Conservation (phyloP, 257 asterid genomes). For the Mitragyna speciosa region DNA sequence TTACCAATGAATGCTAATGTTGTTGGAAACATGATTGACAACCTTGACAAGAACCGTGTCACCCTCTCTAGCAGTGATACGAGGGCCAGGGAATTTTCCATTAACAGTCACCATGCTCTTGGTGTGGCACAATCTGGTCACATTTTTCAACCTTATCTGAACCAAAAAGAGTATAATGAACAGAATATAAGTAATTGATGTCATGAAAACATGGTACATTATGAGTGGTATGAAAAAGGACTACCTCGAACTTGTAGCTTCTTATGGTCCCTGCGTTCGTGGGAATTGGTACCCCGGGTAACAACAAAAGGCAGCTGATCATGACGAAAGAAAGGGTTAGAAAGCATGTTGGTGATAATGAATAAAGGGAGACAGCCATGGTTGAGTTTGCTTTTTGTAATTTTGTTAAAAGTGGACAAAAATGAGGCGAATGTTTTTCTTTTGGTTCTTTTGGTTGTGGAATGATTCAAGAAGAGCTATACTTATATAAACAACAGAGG, state of each 20-base stretch:
- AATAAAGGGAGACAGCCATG: constrained; percentile 13
- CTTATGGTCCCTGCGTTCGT: constrained; percentile 20
- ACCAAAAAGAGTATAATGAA: neutral
- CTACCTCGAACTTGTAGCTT: constrained; percentile 17
- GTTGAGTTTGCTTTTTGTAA: neutral
- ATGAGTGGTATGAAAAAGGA: too few species aligned
- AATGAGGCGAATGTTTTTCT: neutral
- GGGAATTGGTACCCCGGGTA: constrained; percentile 8
- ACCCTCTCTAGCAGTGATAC: constrained; percentile 60
- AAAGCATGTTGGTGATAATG: constrained; percentile 12
- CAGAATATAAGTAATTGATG: neutral
- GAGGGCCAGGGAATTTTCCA: constrained; percentile 70
- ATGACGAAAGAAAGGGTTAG: constrained; percentile 9
- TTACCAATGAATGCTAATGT: constrained; percentile 68
- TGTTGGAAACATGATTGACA: constrained; percentile 55
- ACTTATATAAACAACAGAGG: too few species aligned
- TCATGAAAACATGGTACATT: neutral
- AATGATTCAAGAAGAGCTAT: constrained; percentile 7
- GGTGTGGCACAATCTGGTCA: constrained; percentile 56
- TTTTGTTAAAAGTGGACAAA: neutral
- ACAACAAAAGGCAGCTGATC: constrained; percentile 21
- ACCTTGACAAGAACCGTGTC: constrained; percentile 57
- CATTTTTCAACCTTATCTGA: constrained; percentile 58
- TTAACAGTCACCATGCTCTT: constrained; percentile 59
- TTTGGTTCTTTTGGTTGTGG: neutral